phyloP scores from a whole-genome alignment of 768 basidiomycete genomes.

The Leccinum subgranulosum region DNA sequence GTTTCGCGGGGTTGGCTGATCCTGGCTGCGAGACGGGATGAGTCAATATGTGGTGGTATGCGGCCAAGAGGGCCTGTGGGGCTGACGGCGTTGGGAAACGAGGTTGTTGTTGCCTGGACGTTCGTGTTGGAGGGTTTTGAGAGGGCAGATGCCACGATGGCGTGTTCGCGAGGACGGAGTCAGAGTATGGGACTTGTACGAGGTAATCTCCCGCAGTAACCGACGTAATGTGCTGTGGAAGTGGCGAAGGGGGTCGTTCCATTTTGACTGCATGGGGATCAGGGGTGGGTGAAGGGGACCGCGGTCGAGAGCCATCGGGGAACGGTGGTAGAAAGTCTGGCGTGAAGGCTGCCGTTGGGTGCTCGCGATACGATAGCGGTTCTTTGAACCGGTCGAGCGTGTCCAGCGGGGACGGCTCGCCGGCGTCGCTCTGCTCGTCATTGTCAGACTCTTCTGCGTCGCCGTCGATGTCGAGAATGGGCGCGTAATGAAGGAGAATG shows the following conservation, averaged over 20 bases:
- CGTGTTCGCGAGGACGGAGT: constrained; percentile 62
- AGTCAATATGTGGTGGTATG: constrained; percentile 76
- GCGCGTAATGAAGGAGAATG: constrained; percentile 50
- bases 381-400: constrained; percentile 24
- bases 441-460: constrained; percentile 32
- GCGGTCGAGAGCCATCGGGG: constrained; percentile 27
- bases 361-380: constrained; percentile 28
- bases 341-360: constrained; percentile 31
- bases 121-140: constrained; percentile 24
- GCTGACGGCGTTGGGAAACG: constrained; percentile 51
- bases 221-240: constrained; percentile 40
- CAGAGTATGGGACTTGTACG: constrained; percentile 68
- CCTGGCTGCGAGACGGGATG: constrained; percentile 55
- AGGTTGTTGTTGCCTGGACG: constrained; percentile 18
- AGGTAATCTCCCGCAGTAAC: constrained; percentile 61
- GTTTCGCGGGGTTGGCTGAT: constrained; percentile 57
- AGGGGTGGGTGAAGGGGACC: constrained; percentile 38
- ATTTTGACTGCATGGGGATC: constrained; percentile 29
- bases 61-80: constrained; percentile 61
- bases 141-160: constrained; percentile 72
- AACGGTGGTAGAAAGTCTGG: constrained; percentile 35
- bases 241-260: constrained; percentile 38
- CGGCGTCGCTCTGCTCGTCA: constrained; percentile 6
- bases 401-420: not conserved
- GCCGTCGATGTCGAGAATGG: constrained; percentile 22